Conservation (phyloP, 2,329 filamentous ascomycete genomes). For the Orbilia blumenaviensis region DNA sequence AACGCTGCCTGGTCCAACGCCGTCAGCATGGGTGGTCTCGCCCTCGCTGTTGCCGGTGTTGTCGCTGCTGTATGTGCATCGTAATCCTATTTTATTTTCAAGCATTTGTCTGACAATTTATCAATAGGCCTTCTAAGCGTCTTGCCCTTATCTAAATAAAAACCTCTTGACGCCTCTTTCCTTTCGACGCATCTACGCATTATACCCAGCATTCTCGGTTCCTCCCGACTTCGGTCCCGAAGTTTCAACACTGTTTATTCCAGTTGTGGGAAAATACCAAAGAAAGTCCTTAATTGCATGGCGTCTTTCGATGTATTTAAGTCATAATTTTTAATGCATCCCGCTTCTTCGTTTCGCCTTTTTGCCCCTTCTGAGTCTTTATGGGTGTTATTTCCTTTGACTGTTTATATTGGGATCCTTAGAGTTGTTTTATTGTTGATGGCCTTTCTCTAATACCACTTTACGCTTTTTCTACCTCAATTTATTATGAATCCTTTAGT, state of each 20-base stretch:
- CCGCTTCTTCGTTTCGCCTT: conserved; percentile 19
- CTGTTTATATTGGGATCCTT: conserved; percentile 51
- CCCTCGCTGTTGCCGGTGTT: conserved; percentile 57
- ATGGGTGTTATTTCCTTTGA: conserved; percentile 42
- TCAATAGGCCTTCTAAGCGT: conserved; percentile 51
- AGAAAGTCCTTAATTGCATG: conserved; percentile 48
- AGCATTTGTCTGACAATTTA: conserved; percentile 56
- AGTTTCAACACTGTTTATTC: conserved; percentile 21
- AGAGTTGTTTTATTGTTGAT: conserved; percentile 52
- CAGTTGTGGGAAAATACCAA: conserved; percentile 50
- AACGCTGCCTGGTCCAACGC: conserved; percentile 56
- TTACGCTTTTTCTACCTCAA: conserved; percentile 30
- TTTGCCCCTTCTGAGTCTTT: background rate
- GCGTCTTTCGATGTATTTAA: conserved; percentile 54
- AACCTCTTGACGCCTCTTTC: conserved; percentile 34
- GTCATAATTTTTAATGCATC: conserved; percentile 54
- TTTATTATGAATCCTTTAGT: background rate
- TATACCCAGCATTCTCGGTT: conserved; percentile 54
- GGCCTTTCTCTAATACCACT: conserved; percentile 50
- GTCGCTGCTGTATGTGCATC: conserved; percentile 57
- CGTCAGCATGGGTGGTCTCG: conserved; percentile 57
- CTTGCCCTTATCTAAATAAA: conserved; percentile 29
- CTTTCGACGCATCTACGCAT: conserved; percentile 49
- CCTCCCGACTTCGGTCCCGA: conserved; percentile 36
- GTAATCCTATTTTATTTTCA: conserved; percentile 52